These are phyloP conservation scores for Nemania sp. DNA, from an alignment of 2,329 filamentous ascomycete genomes.

Conservation along the genomic window DNA sequence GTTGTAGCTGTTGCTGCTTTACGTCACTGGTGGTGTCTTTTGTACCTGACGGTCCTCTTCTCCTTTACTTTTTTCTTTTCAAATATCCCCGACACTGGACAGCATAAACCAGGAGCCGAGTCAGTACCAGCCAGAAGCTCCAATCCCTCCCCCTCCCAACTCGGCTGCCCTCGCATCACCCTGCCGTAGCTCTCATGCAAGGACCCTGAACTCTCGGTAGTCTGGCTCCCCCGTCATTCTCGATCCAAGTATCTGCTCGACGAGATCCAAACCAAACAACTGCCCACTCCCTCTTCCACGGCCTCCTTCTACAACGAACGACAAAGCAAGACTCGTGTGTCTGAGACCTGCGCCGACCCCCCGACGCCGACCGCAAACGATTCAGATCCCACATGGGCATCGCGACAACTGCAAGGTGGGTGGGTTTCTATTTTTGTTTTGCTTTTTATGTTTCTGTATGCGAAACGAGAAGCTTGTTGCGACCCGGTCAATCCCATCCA, in stretches of 20 bases:
- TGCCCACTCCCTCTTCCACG: constrained; percentile 7
- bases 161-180: constrained; percentile 17
- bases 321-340: constrained; percentile 25
- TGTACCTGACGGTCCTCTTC: constrained; percentile 11
- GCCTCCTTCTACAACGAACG: background rate
- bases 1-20: background rate
- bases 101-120: background rate
- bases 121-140: constrained; percentile 7
- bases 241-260: constrained; percentile 12
- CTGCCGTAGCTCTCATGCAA: constrained; percentile 19
- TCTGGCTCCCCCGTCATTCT: constrained; percentile 9
- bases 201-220: constrained; percentile 18
- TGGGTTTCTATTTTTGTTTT: constrained; percentile 3
- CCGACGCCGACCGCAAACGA: constrained; percentile 22
- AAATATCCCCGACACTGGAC: constrained; percentile 11
- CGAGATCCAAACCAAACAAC: constrained; percentile 6
- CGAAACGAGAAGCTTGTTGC: constrained; percentile 21
- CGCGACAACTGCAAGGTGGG: constrained; percentile 14
- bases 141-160: constrained; percentile 21
- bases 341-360: constrained; percentile 25
- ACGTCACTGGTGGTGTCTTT: constrained; percentile 23
- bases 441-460: constrained; percentile 17
- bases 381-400: background rate
- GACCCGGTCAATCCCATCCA: constrained; percentile 6
- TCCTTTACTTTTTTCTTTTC: constrained; percentile 14